Evolutionary conservation across 2,329 filamentous ascomycete genomes (phyloP).

Genomic region (Coniochaeta pulveracea): DNA sequence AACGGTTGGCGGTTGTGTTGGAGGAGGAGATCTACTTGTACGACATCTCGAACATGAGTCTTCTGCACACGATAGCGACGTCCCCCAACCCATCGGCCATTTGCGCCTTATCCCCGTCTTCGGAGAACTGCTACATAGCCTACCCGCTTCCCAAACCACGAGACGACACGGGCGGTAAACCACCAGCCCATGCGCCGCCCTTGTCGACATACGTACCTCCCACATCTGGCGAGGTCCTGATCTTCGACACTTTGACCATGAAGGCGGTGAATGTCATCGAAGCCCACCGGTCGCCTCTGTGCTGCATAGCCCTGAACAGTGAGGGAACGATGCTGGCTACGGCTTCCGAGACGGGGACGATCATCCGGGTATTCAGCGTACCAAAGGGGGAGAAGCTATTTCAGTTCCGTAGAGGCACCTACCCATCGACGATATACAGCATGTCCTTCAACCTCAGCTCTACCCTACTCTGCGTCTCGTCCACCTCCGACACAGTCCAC

Average conservation of each 20-base stretch:
- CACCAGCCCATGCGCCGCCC: slow-evolving; percentile 77
- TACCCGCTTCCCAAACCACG: slow-evolving; percentile 75
- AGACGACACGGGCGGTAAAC: slow-evolving; percentile 43
- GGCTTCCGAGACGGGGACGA: slow-evolving; percentile 93
- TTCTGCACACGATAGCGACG: slow-evolving; percentile 84
- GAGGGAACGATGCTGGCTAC: slow-evolving; percentile 88
- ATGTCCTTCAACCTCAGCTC: slow-evolving; percentile 98
- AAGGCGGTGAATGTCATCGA: slow-evolving; percentile 94
- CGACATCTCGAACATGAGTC: slow-evolving; percentile 97
- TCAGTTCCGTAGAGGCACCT: slow-evolving; percentile 90
- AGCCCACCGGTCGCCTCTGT: slow-evolving; percentile 84
- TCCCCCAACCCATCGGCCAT: slow-evolving; percentile 89
- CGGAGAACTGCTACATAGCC: slow-evolving; percentile 89
- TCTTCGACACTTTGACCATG: slow-evolving; percentile 81
- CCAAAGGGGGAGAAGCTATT: slow-evolving; percentile 87
- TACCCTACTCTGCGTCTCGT: slow-evolving; percentile 88
- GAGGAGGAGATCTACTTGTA: slow-evolving; percentile 97
- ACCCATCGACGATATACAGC: slow-evolving; percentile 91
- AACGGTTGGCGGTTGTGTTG: slow-evolving; percentile 82
- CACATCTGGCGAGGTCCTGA: slow-evolving; percentile 81
- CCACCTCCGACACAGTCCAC: slow-evolving; percentile 90
- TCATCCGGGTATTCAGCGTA: slow-evolving; percentile 90
- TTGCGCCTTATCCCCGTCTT: slow-evolving; percentile 85
- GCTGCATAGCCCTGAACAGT: slow-evolving; percentile 82
- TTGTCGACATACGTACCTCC: slow-evolving; percentile 66